Conservation (phyloP, 495 filamentous ascomycete species). For the Xylaria cubensis region DNA sequence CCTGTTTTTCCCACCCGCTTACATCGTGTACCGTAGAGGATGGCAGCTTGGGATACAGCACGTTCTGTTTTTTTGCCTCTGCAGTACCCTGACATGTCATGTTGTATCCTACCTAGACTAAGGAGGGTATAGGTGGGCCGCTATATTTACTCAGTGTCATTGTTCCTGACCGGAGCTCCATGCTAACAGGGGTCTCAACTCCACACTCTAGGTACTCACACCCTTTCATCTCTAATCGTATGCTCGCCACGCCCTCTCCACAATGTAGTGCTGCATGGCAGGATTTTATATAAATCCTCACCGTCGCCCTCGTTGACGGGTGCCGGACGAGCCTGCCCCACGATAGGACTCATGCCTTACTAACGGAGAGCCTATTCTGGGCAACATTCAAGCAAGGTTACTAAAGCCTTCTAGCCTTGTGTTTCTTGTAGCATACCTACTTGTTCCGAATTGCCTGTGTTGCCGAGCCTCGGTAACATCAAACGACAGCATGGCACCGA, state of each 20-base stretch:
- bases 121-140: conserved; percentile 39
- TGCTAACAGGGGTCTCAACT: conserved; percentile 38
- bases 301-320: conserved; percentile 37
- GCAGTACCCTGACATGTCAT: conserved; percentile 33
- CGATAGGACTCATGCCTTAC: conserved; percentile 23
- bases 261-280: conserved; percentile 36
- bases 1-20: conserved; percentile 37
- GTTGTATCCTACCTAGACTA: conserved; percentile 35
- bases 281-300: conserved; percentile 45
- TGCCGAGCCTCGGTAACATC: conserved; percentile 4
- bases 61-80: conserved; percentile 37
- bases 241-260: conserved; percentile 41
- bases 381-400: conserved; percentile 11
- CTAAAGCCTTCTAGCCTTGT: not conserved
- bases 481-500: conserved; percentile 52
- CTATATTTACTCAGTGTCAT: conserved; percentile 29
- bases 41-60: conserved; percentile 33
- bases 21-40: conserved; percentile 25
- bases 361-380: conserved; percentile 16
- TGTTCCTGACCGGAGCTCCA: conserved; percentile 41
- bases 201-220: conserved; percentile 40
- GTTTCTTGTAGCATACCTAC: not conserved
- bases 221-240: conserved; percentile 37
- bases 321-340: conserved; percentile 33
- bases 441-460: conserved; percentile 1